These are phyloP conservation scores for Candida namnaoensis DNA, from an alignment of 805 yeast genomes.

Conservation along the genomic window DNA sequence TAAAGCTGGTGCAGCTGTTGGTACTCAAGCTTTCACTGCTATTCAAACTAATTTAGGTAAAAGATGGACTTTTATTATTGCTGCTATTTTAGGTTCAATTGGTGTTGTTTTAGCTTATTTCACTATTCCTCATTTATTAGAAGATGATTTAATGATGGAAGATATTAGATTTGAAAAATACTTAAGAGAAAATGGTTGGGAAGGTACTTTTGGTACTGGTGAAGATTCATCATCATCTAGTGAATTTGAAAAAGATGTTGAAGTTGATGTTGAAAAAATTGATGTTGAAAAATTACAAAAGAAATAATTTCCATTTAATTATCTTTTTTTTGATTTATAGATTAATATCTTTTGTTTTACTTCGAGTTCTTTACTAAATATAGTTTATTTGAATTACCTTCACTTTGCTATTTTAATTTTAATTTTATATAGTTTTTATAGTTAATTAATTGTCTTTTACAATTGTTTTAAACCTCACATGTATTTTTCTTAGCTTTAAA, in stretches of 20 bases:
- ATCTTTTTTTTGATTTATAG: too few relatives aligned
- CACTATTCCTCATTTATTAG: conserved; percentile 60
- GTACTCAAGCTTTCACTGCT: conserved; percentile 65
- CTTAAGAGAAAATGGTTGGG: conserved; percentile 51
- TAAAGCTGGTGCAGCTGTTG: conserved; percentile 80
- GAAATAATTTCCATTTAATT: too few relatives aligned
- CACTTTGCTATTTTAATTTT: too few relatives aligned
- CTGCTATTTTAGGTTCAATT: conserved; percentile 60
- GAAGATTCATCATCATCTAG: conserved; percentile 2
- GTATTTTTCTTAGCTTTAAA: too few relatives aligned
- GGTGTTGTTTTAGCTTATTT: conserved; percentile 54
- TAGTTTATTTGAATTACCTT: too few relatives aligned
- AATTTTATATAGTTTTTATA: too few relatives aligned
- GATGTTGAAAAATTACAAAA: neutral
- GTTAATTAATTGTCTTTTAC: too few relatives aligned
- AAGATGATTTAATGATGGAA: conserved; percentile 60
- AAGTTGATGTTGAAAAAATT: neutral
- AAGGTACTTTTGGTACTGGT: conserved; percentile 29
- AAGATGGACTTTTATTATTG: conserved; percentile 71
- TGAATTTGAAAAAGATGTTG: too few relatives aligned
- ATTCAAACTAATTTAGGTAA: conserved; percentile 57
- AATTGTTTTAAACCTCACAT: too few relatives aligned
- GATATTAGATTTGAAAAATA: conserved; percentile 56
- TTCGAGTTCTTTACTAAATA: too few relatives aligned
- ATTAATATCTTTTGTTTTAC: too few relatives aligned